These are phyloP conservation scores for Erodium texanum DNA, from an alignment of 441 rosid species.

Conservation along the genomic window DNA sequence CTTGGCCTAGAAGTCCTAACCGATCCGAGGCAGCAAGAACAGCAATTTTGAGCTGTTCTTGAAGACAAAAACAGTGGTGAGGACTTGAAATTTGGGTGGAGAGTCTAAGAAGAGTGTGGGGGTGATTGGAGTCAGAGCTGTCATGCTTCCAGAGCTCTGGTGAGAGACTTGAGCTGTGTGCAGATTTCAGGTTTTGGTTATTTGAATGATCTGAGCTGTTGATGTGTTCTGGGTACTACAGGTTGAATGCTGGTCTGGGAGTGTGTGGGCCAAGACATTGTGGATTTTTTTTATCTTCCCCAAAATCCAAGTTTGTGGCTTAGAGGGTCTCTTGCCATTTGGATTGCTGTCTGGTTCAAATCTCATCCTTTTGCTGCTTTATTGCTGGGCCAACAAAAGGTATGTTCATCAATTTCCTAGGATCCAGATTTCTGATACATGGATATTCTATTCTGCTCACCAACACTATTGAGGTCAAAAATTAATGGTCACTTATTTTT, in stretches of 20 bases:
- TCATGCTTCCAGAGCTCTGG: neutral
- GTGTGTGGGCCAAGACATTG: neutral
- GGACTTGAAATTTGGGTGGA: too few species aligned
- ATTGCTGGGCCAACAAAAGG: neutral
- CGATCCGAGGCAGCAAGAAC: constrained; percentile 13
- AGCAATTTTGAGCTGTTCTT: too few species aligned
- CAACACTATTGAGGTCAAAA: too few species aligned
- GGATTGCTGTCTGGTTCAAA: neutral
- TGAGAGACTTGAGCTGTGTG: neutral
- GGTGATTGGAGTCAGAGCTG: constrained; percentile 1
- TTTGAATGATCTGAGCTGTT: neutral
- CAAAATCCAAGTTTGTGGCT: neutral
- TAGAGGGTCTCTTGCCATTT: neutral
- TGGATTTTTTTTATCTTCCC: neutral
- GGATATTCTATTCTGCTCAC: too few species aligned
- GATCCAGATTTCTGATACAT: neutral
- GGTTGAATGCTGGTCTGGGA: neutral
- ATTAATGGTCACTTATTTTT: too few species aligned
- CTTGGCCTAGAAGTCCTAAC: constrained; percentile 17
- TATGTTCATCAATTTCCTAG: too few species aligned
- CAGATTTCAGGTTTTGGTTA: neutral
- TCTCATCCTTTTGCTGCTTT: neutral
- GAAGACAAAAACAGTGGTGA: neutral
- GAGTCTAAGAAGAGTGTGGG: neutral
- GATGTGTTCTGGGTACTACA: neutral